phyloP scores from a whole-genome alignment of 768 basidiomycete genomes.

The Pleurotus citrinopileatus region DNA sequence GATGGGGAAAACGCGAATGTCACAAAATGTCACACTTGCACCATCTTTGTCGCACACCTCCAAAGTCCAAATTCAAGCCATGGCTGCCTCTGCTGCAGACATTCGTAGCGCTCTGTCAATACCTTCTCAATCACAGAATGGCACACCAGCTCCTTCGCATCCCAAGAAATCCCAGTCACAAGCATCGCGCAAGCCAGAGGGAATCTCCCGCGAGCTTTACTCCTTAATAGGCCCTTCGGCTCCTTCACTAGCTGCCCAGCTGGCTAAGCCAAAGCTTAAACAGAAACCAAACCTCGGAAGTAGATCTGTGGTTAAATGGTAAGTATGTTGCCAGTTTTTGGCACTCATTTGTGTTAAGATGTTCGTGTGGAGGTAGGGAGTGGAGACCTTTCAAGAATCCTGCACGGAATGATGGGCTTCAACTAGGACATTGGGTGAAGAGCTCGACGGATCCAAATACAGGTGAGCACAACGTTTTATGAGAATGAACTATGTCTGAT shows the following conservation, averaged over 20 bases:
- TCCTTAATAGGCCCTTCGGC: constrained; percentile 93
- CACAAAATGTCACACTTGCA: neutral
- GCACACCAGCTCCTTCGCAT: constrained; percentile 43
- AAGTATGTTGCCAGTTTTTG: constrained; percentile 11
- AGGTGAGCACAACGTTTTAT: constrained; percentile 37
- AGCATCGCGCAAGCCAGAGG: constrained; percentile 70
- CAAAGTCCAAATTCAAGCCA: constrained; percentile 21
- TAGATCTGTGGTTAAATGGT: constrained; percentile 73
- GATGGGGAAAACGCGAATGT: constrained; percentile 14
- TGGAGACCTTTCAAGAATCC: constrained; percentile 70
- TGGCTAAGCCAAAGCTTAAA: constrained; percentile 80
- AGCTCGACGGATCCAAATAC: constrained; percentile 47
- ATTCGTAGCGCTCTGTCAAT: constrained; percentile 82
- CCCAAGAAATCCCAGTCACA: constrained; percentile 40
- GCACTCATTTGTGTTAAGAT: neutral
- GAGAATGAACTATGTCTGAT: neutral
- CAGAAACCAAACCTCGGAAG: constrained; percentile 78
- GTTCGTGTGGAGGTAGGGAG: constrained; percentile 51
- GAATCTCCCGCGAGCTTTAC: constrained; percentile 91
- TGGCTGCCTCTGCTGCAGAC: constrained; percentile 76
- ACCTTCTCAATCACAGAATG: constrained; percentile 31
- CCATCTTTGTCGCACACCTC: neutral
- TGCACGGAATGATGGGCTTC: constrained; percentile 65
- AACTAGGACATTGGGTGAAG: constrained; percentile 84
- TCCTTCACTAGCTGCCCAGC: constrained; percentile 77